phyloP scores from a whole-genome alignment of 2,329 filamentous ascomycete genomes.

The Gremmenia infestans region DNA sequence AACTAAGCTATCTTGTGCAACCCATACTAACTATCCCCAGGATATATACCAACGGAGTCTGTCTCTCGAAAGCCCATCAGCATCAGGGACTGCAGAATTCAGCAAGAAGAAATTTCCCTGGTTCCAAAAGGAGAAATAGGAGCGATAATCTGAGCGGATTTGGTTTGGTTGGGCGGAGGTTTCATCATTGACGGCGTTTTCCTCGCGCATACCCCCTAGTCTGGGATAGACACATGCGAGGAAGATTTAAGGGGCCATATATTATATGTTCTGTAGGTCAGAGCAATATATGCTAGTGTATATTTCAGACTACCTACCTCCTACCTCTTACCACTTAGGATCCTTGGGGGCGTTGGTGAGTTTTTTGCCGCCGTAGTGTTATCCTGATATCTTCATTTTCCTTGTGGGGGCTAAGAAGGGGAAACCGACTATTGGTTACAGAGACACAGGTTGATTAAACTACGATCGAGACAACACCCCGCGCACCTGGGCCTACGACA shows the following conservation, averaged over 20 bases:
- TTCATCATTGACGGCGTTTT: background rate
- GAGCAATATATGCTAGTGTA: background rate
- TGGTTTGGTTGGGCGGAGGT: background rate
- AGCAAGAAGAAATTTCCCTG: constrained; percentile 63
- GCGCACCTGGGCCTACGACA: no score
- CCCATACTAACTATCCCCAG: constrained; percentile 35
- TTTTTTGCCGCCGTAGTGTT: no score
- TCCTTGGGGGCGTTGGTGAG: no score
- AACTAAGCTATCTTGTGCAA: background rate
- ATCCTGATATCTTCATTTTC: no score
- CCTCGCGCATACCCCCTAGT: background rate
- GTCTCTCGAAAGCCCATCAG: constrained; percentile 49
- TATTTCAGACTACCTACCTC: no score
- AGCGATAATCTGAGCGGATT: background rate
- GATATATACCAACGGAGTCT: constrained; percentile 61
- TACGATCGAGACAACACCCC: no score
- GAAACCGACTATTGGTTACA: no score
- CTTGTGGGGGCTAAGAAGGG: no score
- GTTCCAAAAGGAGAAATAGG: constrained; percentile 39
- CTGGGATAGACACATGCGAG: background rate
- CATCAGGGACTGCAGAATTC: constrained; percentile 42
- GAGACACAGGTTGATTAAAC: no score
- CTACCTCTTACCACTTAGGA: no score
- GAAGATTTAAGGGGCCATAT: background rate
- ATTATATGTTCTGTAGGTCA: background rate